Conservation (phyloP, 208 protist genomes). For the Trypanosoma caninum region DNA sequence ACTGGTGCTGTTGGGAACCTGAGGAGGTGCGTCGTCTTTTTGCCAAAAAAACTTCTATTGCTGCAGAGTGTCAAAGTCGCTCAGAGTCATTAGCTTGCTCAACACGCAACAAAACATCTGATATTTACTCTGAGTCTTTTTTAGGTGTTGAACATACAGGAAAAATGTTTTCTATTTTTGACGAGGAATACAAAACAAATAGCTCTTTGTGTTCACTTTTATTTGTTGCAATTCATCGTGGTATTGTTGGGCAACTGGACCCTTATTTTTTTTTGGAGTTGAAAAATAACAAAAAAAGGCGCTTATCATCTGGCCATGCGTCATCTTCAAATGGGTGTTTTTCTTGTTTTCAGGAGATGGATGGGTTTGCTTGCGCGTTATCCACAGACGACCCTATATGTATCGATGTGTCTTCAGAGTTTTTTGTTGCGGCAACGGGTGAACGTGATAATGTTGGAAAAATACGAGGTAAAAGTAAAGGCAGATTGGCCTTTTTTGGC, state of each 20-base stretch:
- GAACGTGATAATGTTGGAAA: neutral
- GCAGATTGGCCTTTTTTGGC: neutral
- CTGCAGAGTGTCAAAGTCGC: neutral
- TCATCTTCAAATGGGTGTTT: neutral
- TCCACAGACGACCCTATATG: neutral
- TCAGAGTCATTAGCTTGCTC: neutral
- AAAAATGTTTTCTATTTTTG: constrained; percentile 30
- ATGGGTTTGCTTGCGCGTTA: neutral
- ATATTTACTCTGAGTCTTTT: neutral
- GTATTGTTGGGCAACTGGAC: constrained; percentile 54
- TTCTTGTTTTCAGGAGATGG: neutral
- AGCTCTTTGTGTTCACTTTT: constrained; percentile 44
- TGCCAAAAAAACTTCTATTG: neutral
- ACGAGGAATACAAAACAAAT: constrained; percentile 30
- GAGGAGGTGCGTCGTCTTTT: constrained; percentile 30
- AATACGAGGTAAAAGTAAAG: neutral
- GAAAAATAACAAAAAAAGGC: neutral
- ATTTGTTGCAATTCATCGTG: constrained; percentile 64
- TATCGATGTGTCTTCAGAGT: constrained; percentile 16
- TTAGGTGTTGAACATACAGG: neutral
- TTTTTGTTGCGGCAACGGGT: neutral
- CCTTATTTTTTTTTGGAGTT: constrained; percentile 51
- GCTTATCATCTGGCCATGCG: neutral
- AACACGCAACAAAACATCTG: neutral
- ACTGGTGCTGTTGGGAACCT: constrained; percentile 20